phyloP scores from a whole-genome alignment of 1,284 basidiomycete species.

The Sutorius eximius region DNA sequence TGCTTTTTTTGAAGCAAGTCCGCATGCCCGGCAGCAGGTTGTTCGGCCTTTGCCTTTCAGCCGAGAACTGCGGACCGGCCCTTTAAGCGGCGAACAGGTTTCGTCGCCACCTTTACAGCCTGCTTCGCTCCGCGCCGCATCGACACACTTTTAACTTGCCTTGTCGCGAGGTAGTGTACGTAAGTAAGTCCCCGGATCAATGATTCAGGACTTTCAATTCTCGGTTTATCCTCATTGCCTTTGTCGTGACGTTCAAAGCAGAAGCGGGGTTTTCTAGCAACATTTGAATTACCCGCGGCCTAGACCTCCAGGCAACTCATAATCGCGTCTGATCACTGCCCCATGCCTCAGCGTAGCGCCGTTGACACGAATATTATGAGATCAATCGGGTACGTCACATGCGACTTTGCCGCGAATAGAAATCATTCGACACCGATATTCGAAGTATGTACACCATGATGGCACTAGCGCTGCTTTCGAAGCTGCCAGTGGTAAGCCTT shows the following conservation, averaged over 20 bases:
- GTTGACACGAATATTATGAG: too few relatives aligned
- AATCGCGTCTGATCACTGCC: slow-evolving; percentile 17
- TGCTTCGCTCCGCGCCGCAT: slow-evolving; percentile 19
- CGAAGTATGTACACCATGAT: not conserved
- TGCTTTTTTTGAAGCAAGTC: not conserved
- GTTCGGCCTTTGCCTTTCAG: not conserved
- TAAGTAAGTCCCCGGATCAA: slow-evolving; percentile 27
- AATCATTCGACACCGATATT: not conserved
- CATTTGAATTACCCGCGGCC: not conserved
- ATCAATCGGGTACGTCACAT: not conserved
- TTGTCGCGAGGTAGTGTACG: slow-evolving; percentile 23
- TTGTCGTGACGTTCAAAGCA: slow-evolving; percentile 1
- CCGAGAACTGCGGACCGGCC: slow-evolving; percentile 27
- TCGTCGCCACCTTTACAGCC: slow-evolving; percentile 19
- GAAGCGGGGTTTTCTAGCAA: not conserved
- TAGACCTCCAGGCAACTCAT: not conserved
- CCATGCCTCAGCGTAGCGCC: slow-evolving; percentile 1
- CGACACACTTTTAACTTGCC: slow-evolving; percentile 13
- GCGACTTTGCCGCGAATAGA: not conserved
- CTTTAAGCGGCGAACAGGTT: slow-evolving; percentile 27
- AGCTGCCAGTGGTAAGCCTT: not conserved
- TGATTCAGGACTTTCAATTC: slow-evolving; percentile 9
- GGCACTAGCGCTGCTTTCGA: not conserved
- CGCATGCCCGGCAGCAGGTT: not conserved
- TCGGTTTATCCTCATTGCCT: slow-evolving; percentile 17